Percentiles rank a stretch among this genome's conserved stretches.
These are phyloP conservation scores for Citrus trifoliata DNA, from an alignment of 345 rosid genomes.

Conservation along the genomic window DNA sequence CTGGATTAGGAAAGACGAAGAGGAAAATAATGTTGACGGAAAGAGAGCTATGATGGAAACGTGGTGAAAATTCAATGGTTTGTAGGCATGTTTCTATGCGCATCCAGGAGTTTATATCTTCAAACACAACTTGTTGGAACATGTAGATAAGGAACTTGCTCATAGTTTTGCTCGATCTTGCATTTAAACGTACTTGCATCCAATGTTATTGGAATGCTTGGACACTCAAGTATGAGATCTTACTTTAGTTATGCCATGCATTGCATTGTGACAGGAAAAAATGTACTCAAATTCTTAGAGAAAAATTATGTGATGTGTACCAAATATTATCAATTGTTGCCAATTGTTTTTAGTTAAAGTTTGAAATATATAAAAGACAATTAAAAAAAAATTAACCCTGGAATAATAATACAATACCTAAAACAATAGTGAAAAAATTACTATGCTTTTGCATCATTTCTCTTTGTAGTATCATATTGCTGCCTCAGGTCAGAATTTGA, in stretches of 20 bases:
- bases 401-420: too few relatives aligned
- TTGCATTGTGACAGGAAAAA: background rate
- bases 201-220: background rate
- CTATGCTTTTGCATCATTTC: too few relatives aligned
- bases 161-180: background rate
- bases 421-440: too few relatives aligned
- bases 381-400: background rate
- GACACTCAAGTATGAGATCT: background rate
- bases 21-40: background rate
- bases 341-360: background rate
- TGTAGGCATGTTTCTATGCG: background rate
- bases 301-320: too few relatives aligned
- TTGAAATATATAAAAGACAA: too few relatives aligned
- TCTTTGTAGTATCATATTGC: too few relatives aligned
- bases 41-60: background rate
- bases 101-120: background rate
- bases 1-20: background rate
- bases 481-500: too few relatives aligned
- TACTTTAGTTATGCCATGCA: background rate
- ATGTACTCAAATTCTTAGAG: background rate
- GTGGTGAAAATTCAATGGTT: background rate
- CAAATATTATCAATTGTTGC: background rate
- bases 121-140: too few relatives aligned
- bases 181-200: background rate
- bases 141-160: background rate